Conservation (phyloP, 2,329 filamentous ascomycete genomes). For the Sclerotinia borealis region DNA sequence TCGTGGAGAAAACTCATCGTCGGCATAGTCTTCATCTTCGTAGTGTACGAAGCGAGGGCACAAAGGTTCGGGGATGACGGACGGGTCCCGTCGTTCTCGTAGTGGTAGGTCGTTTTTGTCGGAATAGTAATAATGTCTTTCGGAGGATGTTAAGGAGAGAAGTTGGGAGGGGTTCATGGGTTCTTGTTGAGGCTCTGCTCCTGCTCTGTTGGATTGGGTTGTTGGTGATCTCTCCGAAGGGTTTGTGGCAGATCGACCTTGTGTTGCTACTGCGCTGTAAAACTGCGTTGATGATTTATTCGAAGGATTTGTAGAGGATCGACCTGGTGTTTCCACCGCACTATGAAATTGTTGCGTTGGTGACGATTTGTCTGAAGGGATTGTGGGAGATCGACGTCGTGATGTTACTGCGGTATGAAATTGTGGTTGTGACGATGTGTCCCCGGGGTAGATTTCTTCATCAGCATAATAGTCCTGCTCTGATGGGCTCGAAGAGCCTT, state of each 20-base stretch:
- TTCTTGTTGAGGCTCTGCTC: too few relatives aligned
- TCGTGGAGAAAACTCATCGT: not conserved
- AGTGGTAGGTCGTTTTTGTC: not conserved
- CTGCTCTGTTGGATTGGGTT: too few relatives aligned
- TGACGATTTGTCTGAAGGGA: not conserved
- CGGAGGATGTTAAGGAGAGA: not conserved
- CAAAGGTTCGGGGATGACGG: too few relatives aligned
- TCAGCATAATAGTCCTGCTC: not conserved
- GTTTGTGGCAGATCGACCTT: too few relatives aligned
- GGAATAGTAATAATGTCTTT: not conserved
- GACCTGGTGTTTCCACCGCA: not conserved
- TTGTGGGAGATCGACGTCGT: not conserved
- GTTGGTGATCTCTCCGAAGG: too few relatives aligned
- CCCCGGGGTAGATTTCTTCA: not conserved
- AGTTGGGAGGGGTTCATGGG: not conserved
- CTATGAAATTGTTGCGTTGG: not conserved
- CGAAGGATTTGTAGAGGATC: too few relatives aligned
- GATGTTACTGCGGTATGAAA: not conserved
- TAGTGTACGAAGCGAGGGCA: not conserved
- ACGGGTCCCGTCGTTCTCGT: not conserved
- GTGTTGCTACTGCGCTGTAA: too few relatives aligned
- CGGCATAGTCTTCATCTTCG: not conserved
- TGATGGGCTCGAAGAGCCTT: not conserved
- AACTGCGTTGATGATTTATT: too few relatives aligned
- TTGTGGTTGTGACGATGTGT: not conserved